Percentiles rank a stretch among this genome's conserved stretches.
These are phyloP conservation scores for Arthrobotrys iridis DNA, from an alignment of 2,329 filamentous ascomycete species.

Conservation along the genomic window DNA sequence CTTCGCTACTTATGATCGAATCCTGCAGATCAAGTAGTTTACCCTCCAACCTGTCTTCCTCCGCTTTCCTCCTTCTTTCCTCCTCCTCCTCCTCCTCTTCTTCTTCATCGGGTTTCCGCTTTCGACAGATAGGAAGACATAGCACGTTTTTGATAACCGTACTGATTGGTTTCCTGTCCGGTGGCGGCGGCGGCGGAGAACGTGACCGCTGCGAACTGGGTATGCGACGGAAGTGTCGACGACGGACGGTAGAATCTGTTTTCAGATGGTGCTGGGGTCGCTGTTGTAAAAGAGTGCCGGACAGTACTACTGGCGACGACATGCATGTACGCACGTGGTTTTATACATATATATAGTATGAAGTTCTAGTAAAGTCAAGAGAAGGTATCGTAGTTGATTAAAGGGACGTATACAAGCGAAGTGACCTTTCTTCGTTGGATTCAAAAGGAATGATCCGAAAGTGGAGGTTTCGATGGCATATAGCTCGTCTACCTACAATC, in stretches of 20 bases:
- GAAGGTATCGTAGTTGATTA: background rate
- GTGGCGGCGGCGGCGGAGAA: constrained; percentile 28
- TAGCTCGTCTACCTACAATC: no score
- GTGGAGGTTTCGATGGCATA: background rate
- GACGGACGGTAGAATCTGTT: constrained; percentile 1
- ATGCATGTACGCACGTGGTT: background rate
- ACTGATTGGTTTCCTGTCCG: constrained; percentile 12
- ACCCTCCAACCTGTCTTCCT: background rate
- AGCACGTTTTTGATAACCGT: constrained; percentile 25
- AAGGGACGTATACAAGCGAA: no score
- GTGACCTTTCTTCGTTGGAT: no score
- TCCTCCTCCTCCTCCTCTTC: background rate
- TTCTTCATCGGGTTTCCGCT: background rate
- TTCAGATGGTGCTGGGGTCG: background rate
- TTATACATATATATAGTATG: background rate
- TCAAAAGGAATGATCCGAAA: background rate
- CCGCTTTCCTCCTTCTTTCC: background rate
- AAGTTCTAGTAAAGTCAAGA: background rate
- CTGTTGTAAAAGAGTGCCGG: background rate
- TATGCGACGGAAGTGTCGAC: constrained; percentile 25
- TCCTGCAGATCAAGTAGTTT: background rate
- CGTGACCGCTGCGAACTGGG: constrained; percentile 34
- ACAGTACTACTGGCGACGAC: constrained; percentile 17
- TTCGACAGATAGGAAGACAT: constrained; percentile 22
- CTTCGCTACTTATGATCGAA: constrained; percentile 38